These are phyloP conservation scores for Trichocomaceae sp. DNA, from an alignment of 2,329 filamentous ascomycete genomes.

Conservation along the genomic window DNA sequence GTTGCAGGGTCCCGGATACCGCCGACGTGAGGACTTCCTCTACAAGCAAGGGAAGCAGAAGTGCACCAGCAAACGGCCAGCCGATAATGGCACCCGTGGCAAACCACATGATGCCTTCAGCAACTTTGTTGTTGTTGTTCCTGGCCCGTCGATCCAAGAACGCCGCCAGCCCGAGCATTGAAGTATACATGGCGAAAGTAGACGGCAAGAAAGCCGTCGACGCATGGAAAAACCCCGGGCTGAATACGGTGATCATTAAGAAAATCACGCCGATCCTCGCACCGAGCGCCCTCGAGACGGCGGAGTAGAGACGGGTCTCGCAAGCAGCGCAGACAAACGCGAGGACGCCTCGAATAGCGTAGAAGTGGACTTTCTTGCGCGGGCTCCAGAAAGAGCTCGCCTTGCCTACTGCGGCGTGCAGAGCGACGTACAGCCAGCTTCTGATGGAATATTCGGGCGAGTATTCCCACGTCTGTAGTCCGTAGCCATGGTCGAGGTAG, in stretches of 20 bases:
- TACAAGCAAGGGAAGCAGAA: conserved; percentile 70
- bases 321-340: conserved; percentile 71
- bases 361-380: conserved; percentile 64
- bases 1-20: conserved; percentile 52
- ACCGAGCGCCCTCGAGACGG: conserved; percentile 69
- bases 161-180: conserved; percentile 74
- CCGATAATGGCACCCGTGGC: conserved; percentile 77
- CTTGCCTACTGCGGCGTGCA: conserved; percentile 70
- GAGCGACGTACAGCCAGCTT: conserved; percentile 81
- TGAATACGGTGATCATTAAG: conserved; percentile 66
- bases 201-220: conserved; percentile 82
- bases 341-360: conserved; percentile 70
- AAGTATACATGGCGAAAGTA: conserved; percentile 93
- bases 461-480: conserved; percentile 97
- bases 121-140: conserved; percentile 69
- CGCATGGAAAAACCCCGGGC: conserved; percentile 89
- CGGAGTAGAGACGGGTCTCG: conserved; percentile 74
- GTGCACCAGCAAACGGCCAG: conserved; percentile 86
- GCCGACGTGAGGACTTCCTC: conserved; percentile 62
- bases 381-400: conserved; percentile 51
- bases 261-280: conserved; percentile 80
- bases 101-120: conserved; percentile 84
- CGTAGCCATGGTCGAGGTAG: conserved; percentile 87
- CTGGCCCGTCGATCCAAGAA: conserved; percentile 88
- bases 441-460: conserved; percentile 90